Evolutionary conservation across 2,329 filamentous ascomycete genomes (phyloP).

Genomic region (Colletotrichum eleusines): DNA sequence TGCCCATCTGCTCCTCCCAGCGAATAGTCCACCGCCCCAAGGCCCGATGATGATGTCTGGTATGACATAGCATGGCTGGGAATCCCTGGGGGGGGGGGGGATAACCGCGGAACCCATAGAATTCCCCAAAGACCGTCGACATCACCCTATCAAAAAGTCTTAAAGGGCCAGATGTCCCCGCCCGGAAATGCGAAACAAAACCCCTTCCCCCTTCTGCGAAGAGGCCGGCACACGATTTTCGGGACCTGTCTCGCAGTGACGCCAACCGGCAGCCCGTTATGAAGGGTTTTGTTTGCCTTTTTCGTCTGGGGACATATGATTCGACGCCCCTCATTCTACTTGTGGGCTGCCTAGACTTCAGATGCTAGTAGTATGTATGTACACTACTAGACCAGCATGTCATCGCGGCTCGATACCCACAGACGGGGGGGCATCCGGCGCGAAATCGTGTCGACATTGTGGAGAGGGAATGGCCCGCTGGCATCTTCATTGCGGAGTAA

Average conservation of each 20-base stretch:
- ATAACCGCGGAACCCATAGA: background rate
- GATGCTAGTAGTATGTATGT: too few species aligned
- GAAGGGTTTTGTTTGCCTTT: background rate
- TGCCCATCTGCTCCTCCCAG: background rate
- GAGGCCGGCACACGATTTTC: conserved; percentile 1
- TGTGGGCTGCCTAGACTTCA: conserved; percentile 9
- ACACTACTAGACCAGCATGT: conserved; percentile 7
- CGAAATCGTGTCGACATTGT: conserved; percentile 23
- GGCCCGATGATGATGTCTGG: conserved; percentile 9
- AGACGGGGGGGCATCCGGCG: conserved; percentile 5
- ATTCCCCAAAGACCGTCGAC: background rate
- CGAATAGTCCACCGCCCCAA: background rate
- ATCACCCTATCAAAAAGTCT: background rate
- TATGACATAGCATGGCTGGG: conserved; percentile 7
- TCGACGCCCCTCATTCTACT: conserved; percentile 18
- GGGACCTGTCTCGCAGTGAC: conserved; percentile 17
- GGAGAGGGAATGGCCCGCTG: background rate
- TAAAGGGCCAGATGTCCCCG: background rate
- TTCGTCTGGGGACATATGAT: conserved; percentile 12
- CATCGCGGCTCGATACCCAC: conserved; percentile 18
- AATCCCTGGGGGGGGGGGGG: background rate
- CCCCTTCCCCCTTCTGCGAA: background rate
- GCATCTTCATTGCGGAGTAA: background rate
- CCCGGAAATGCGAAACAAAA: conserved; percentile 6
- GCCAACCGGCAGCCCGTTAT: conserved; percentile 6